Percentiles rank a stretch among this genome's conserved stretches.
phyloP scores from a whole-genome alignment of 495 filamentous ascomycete genomes.

The Penicillium macrosclerotiorum region DNA sequence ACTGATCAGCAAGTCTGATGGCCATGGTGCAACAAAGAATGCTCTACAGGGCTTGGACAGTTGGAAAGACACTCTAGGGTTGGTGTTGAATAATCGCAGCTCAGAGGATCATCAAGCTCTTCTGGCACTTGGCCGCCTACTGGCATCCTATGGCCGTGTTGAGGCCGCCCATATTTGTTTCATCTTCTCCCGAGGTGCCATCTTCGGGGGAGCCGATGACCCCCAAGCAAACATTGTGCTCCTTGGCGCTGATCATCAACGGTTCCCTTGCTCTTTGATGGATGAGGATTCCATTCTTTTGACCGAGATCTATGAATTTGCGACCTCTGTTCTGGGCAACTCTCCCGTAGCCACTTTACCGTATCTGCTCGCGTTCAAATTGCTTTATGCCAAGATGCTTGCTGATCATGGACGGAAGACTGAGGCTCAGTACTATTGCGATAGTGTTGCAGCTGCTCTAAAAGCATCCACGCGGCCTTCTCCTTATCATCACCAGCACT shows the following conservation, averaged over 20 bases:
- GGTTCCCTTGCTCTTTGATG: slow-evolving; percentile 61
- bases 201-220: slow-evolving; percentile 85
- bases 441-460: slow-evolving; percentile 74
- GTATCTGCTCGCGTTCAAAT: slow-evolving; percentile 85
- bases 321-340: slow-evolving; percentile 61
- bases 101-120: slow-evolving; percentile 73
- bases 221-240: slow-evolving; percentile 73
- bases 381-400: slow-evolving; percentile 78
- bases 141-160: slow-evolving; percentile 81
- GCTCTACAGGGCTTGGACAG: slow-evolving; percentile 81
- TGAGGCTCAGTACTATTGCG: slow-evolving; percentile 89
- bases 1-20: slow-evolving; percentile 70
- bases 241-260: slow-evolving; percentile 76
- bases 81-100: slow-evolving; percentile 85
- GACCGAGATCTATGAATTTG: slow-evolving; percentile 92
- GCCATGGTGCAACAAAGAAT: slow-evolving; percentile 62
- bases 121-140: slow-evolving; percentile 73
- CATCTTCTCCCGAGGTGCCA: slow-evolving; percentile 55
- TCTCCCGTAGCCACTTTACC: slow-evolving; percentile 61
- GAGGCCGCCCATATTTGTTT: slow-evolving; percentile 92
- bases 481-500: slow-evolving; percentile 72
- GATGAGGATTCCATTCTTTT: slow-evolving; percentile 84
- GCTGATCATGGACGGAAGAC: slow-evolving; percentile 78
- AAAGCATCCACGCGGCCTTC: slow-evolving; percentile 80
- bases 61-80: slow-evolving; percentile 86